These are phyloP conservation scores for Lachnellula occidentalis DNA, from an alignment of 2,329 filamentous ascomycete genomes.

Conservation along the genomic window DNA sequence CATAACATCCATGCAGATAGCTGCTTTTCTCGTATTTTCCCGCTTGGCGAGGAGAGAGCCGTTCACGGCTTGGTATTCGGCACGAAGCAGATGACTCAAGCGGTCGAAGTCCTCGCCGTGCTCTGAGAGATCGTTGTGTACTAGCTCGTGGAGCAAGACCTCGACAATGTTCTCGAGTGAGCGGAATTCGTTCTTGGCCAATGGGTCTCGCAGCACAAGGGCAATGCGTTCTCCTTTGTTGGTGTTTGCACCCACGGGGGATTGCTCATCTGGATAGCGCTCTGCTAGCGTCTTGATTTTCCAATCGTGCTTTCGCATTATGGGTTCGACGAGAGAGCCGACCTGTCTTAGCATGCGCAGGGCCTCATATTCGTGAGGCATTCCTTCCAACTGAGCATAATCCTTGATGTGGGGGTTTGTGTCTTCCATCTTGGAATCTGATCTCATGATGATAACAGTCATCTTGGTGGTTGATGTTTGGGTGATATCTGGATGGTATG, in stretches of 20 bases:
- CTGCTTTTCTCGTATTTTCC: too few species aligned
- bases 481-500: too few species aligned
- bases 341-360: background rate
- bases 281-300: background rate
- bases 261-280: background rate
- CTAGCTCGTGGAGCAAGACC: background rate
- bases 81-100: too few species aligned
- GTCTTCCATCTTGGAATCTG: too few species aligned
- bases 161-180: background rate
- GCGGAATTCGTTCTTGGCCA: background rate
- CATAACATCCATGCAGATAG: too few species aligned
- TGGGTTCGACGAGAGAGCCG: background rate
- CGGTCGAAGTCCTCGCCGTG: background rate
- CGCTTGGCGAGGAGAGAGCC: too few species aligned
- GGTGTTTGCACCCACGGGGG: background rate
- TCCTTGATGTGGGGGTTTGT: too few species aligned
- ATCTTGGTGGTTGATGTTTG: too few species aligned
- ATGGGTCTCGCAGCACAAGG: background rate
- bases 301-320: background rate
- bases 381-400: too few species aligned
- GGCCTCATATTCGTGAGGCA: background rate
- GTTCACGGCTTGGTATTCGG: too few species aligned
- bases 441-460: too few species aligned
- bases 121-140: background rate
- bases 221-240: background rate